Evolutionary conservation across 768 basidiomycete genomes (phyloP).

Genomic region (Phallus indusiatus): DNA sequence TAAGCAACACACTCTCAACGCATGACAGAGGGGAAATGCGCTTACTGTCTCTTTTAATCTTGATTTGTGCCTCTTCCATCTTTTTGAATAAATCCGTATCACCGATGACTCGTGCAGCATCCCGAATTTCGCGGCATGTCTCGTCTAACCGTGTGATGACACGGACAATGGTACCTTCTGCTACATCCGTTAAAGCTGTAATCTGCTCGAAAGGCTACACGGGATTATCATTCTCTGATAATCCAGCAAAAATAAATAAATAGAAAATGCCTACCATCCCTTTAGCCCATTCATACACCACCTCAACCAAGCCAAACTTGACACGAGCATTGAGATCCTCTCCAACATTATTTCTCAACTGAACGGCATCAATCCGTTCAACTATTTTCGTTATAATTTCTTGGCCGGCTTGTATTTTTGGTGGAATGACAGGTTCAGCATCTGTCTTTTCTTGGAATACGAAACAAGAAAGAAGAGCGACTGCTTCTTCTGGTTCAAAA

Average conservation of each 20-base stretch:
- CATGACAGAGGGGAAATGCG: slow-evolving; percentile 15
- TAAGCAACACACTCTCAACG: slow-evolving; percentile 10
- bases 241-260: slow-evolving; percentile 3
- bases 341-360: slow-evolving; percentile 69
- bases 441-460: slow-evolving; percentile 99
- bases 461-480: slow-evolving; percentile 91
- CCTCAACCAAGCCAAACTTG: slow-evolving; percentile 89
- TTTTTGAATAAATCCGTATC: slow-evolving; percentile 94
- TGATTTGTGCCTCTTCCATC: slow-evolving; percentile 91
- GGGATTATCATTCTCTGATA: background rate
- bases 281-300: slow-evolving; percentile 98
- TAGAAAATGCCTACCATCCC: slow-evolving; percentile 67
- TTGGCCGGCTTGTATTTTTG: slow-evolving; percentile 71
- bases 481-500: slow-evolving; percentile 93
- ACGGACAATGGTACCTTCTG: slow-evolving; percentile 94
- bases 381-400: slow-evolving; percentile 70
- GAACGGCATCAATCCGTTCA: slow-evolving; percentile 70
- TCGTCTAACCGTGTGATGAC: slow-evolving; percentile 95
- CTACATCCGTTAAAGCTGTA: slow-evolving; percentile 82
- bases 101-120: slow-evolving; percentile 95
- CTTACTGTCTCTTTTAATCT: slow-evolving; percentile 95
- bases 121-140: slow-evolving; percentile 92
- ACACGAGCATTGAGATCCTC: slow-evolving; percentile 72
- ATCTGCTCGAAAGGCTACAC: slow-evolving; percentile 91
- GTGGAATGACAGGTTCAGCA: slow-evolving; percentile 70